Conservation (phyloP, 352 stramenopile genomes). For the Pythium myriotylum region DNA sequence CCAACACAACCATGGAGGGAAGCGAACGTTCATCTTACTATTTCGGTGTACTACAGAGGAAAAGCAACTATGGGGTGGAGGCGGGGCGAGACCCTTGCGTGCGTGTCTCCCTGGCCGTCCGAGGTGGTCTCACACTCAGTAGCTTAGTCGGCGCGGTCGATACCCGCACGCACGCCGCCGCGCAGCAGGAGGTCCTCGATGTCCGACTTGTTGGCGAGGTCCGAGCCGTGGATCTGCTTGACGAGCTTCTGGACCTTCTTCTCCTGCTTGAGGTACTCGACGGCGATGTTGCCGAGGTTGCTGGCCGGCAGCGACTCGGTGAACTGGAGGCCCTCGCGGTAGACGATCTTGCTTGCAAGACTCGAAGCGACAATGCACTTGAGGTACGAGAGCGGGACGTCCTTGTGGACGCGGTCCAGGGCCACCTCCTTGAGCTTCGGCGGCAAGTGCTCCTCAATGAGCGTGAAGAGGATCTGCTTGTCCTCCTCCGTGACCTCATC, state of each 20-base stretch:
- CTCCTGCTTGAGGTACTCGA: conserved; percentile 95
- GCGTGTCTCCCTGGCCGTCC: too few species aligned
- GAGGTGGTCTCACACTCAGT: background rate
- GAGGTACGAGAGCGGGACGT: conserved; percentile 96
- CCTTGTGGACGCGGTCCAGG: conserved; percentile 91
- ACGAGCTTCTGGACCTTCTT: conserved; percentile 91
- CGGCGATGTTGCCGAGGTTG: conserved; percentile 91
- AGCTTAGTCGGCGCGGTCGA: conserved; percentile 40
- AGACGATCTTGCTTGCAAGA: conserved; percentile 97
- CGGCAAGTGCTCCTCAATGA: conserved; percentile 93
- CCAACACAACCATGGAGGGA: background rate
- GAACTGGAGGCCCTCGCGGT: conserved; percentile 97
- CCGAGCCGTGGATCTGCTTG: conserved; percentile 58
- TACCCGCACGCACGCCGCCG: conserved; percentile 73
- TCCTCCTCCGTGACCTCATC: conserved; percentile 89
- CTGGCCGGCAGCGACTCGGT: conserved; percentile 91
- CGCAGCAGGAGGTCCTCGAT: conserved; percentile 77
- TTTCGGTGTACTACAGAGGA: too few species aligned
- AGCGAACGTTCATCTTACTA: too few species aligned
- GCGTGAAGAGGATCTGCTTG: conserved; percentile 75
- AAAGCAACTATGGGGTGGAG: background rate
- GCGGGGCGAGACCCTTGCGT: too few species aligned
- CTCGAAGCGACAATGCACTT: conserved; percentile 96
- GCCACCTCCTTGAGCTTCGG: conserved; percentile 93
- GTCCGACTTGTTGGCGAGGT: conserved; percentile 56